Evolutionary conservation across 1,139 yeast genomes (phyloP), one percentile per base, ranked within the genome.

Genomic region (Schwanniomyces etchellsii): DNA sequence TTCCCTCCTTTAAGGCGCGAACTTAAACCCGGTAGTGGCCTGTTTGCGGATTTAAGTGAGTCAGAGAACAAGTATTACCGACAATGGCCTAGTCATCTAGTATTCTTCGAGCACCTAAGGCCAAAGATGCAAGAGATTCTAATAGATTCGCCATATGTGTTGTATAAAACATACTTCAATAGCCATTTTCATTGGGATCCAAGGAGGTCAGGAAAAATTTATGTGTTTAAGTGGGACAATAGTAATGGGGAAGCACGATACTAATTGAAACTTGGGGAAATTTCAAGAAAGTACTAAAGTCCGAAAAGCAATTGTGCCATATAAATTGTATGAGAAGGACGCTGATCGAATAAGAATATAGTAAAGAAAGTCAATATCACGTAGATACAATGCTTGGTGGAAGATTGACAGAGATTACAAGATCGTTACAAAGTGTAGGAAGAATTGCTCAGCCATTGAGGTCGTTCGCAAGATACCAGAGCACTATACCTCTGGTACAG

Each of bases 141-240:
- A 29, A 35, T 45, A 10, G 60, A 52, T 2, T 53, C 70, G 1
- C 55, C 62, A 2, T 84, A 83, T 47, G 35, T 40, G 2, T 72
- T 69, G 37, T 57, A 67, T 27, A 51, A 55, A 5, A 61, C 89
- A 22, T 68, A 83, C 35, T 89, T 85, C 64, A 91, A 91, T 45
- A 74, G 88, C 26, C 72, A 75, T 35, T 74, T 78, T 50, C 97
- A 89, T 54, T 95, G 96, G 83, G 98, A 93, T 50, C 48, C 59
- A 28, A 66, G 97, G 37, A 65, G 98, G 37, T 45, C 50, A 2
- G 98, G 99, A 1, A 91, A 86, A 48, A 63, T 89, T 1, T 57
- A 86, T 5, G 74, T 88, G 2, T 82, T 74, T 42, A 48, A 7
- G n/a, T 7, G 21, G 57, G 28, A 37, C 21, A 27, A 60, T n/a